Evolutionary conservation across 768 basidiomycete species (phyloP).

Genomic region (Suillus brevipes): DNA sequence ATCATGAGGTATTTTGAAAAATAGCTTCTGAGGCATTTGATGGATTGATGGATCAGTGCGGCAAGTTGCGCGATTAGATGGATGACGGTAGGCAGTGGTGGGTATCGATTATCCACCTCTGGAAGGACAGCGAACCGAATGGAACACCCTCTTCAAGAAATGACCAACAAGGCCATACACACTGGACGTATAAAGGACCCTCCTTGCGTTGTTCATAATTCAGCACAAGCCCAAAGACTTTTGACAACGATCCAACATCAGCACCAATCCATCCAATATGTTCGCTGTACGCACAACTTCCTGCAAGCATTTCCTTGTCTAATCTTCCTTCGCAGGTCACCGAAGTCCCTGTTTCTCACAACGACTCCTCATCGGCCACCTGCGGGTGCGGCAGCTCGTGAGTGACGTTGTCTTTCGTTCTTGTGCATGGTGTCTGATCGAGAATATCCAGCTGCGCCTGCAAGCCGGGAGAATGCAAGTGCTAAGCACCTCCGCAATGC

Average conservation of each 20-base stretch:
- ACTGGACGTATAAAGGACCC: background rate
- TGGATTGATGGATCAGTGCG: background rate
- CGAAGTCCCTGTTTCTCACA: constrained; percentile 3
- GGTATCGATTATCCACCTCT: background rate
- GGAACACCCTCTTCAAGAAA: background rate
- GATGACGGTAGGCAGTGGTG: background rate
- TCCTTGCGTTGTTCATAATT: background rate
- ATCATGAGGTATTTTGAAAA: background rate
- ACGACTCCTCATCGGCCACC: background rate
- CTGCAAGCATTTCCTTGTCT: background rate
- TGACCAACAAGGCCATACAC: background rate
- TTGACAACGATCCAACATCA: background rate
- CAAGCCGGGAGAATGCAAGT: constrained; percentile 6
- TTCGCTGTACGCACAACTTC: background rate
- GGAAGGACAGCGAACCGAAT: background rate
- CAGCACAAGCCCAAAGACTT: background rate
- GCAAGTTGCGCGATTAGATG: background rate
- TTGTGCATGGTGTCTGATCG: background rate
- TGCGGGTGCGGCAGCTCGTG: background rate
- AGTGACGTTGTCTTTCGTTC: background rate
- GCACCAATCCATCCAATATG: background rate
- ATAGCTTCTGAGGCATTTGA: background rate
- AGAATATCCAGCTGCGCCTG: background rate
- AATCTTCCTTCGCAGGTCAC: background rate
- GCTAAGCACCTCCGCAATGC: background rate